Percentiles rank a stretch among this genome's conserved stretches.
Conservation (phyloP, 371 early-diverging fungal species). For the Actinomortierella wolfii region DNA sequence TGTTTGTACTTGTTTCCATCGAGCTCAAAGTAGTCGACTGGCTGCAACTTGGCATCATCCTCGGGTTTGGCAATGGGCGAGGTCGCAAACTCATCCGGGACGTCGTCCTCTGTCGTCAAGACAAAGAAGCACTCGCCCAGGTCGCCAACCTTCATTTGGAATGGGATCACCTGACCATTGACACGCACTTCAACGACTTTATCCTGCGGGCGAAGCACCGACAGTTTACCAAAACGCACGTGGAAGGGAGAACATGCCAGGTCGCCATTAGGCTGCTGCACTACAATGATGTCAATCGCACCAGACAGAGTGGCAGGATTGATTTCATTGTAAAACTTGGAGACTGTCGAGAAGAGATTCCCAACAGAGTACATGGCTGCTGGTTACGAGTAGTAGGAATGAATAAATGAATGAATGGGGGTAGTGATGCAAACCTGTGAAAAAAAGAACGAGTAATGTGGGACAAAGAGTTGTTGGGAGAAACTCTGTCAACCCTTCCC, state of each 20-base stretch:
- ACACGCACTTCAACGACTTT: slow-evolving; percentile 87
- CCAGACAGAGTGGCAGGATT: slow-evolving; percentile 98
- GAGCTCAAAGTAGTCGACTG: slow-evolving; percentile 44
- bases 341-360: slow-evolving; percentile 76
- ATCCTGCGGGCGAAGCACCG: slow-evolving; percentile 89
- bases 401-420: no score
- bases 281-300: slow-evolving; percentile 98
- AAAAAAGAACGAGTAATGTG: no score
- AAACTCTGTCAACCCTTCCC: no score
- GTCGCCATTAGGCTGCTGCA: slow-evolving; percentile 84
- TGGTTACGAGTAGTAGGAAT: no score
- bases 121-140: slow-evolving; percentile 99
- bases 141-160: slow-evolving; percentile 97
- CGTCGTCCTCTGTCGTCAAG: slow-evolving; percentile 61
- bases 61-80: slow-evolving; percentile 82
- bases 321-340: slow-evolving; percentile 95
- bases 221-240: slow-evolving; percentile 97
- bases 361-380: slow-evolving; percentile 66
- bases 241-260: slow-evolving; percentile 97
- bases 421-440: no score
- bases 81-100: slow-evolving; percentile 90
- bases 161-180: slow-evolving; percentile 78
- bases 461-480: no score
- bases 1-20: slow-evolving; percentile 7
- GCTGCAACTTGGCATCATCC: slow-evolving; percentile 19